phyloP scores from a whole-genome alignment of 345 rosid genomes.

The Gossypium anomalum region DNA sequence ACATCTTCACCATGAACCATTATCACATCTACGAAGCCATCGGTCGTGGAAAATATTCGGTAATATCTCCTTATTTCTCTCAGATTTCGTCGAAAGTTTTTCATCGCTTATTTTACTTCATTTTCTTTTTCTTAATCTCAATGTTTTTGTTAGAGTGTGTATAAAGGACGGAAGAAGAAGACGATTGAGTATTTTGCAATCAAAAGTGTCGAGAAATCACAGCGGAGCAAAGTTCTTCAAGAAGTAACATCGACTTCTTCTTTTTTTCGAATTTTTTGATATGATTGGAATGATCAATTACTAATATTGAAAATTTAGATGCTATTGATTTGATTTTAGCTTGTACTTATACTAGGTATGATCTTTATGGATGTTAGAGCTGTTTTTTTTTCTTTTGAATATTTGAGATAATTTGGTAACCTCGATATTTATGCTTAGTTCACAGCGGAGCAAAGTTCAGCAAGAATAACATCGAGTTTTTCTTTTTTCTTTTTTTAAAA shows the following conservation, averaged over 20 bases:
- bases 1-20: slow-evolving; percentile 52
- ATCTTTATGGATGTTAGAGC: slow-evolving; percentile 45
- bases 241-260: slow-evolving; percentile 52
- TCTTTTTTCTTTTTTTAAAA: neutral
- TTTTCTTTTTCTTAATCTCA: neutral
- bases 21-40: slow-evolving; percentile 95
- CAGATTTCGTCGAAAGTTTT: neutral
- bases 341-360: neutral
- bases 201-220: slow-evolving; percentile 93
- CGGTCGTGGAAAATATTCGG: slow-evolving; percentile 97
- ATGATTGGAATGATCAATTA: neutral
- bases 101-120: neutral
- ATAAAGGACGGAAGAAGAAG: slow-evolving; percentile 97
- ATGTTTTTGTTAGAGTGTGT: slow-evolving; percentile 52
- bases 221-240: slow-evolving; percentile 83
- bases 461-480: slow-evolving; percentile 52
- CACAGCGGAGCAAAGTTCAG: slow-evolving; percentile 80
- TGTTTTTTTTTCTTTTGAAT: neutral
- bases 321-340: neutral
- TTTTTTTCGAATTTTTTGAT: slow-evolving; percentile 11
- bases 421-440: slow-evolving; percentile 28
- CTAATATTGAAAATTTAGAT: neutral
- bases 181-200: slow-evolving; percentile 91
- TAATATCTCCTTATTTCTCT: slow-evolving; percentile 23
- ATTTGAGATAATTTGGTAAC: neutral